Evolutionary conservation across 495 filamentous ascomycete species (phyloP).

Genomic region (Penicillium pancosmium): DNA sequence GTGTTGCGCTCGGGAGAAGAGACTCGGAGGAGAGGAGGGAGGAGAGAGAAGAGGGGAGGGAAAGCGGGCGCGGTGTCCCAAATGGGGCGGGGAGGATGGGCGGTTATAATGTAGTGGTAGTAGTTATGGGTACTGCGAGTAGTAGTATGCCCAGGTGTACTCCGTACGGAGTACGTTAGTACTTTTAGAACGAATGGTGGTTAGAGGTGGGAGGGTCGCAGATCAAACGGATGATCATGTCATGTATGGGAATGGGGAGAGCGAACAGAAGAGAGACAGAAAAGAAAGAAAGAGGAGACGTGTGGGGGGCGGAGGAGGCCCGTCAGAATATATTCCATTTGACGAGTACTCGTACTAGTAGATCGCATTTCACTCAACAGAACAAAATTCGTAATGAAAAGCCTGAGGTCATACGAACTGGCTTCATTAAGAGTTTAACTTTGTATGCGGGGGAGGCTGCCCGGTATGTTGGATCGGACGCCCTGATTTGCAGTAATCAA

Average conservation of each 20-base stretch:
- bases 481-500: slow-evolving; percentile 38
- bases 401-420: slow-evolving; percentile 24
- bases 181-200: too few relatives aligned
- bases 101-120: neutral
- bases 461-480: slow-evolving; percentile 31
- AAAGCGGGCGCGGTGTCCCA: neutral
- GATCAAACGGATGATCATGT: too few relatives aligned
- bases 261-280: neutral
- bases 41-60: neutral
- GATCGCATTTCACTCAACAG: slow-evolving; percentile 3
- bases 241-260: too few relatives aligned
- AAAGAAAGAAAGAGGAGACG: slow-evolving; percentile 3
- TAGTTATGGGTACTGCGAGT: neutral
- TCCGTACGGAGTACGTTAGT: too few relatives aligned
- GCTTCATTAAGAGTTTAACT: slow-evolving; percentile 24
- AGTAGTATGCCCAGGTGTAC: neutral
- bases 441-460: slow-evolving; percentile 42
- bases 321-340: neutral
- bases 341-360: neutral
- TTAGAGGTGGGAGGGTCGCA: too few relatives aligned
- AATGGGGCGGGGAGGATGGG: slow-evolving; percentile 1
- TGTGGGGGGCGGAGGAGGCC: neutral
- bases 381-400: slow-evolving; percentile 24
- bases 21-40: neutral
- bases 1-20: neutral